Conservation (phyloP, 2,329 filamentous ascomycete species). For the Cladosporium sp. region DNA sequence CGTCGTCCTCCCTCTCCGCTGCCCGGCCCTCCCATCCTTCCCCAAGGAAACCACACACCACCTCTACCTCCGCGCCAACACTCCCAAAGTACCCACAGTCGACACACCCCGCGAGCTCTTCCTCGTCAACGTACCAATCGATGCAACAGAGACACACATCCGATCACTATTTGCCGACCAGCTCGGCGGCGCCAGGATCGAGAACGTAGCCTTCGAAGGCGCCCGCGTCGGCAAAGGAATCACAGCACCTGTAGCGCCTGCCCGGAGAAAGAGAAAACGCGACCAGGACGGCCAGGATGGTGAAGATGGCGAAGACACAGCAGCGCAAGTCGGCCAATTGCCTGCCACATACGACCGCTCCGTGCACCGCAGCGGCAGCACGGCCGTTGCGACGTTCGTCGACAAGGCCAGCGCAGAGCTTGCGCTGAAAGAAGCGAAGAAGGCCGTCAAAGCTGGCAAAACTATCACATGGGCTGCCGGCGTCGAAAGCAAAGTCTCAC, state of each 20-base stretch:
- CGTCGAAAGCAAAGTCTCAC: conserved; percentile 58
- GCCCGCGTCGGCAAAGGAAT: conserved; percentile 51
- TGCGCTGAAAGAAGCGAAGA: conserved; percentile 74
- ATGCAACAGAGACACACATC: conserved; percentile 77
- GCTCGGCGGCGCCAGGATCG: conserved; percentile 76
- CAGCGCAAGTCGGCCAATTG: conserved; percentile 53
- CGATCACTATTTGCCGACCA: conserved; percentile 73
- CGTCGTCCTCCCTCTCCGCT: conserved; percentile 66
- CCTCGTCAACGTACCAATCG: conserved; percentile 83
- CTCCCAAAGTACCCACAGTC: conserved; percentile 73
- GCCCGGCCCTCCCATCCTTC: conserved; percentile 65
- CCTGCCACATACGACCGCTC: conserved; percentile 73
- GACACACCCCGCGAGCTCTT: conserved; percentile 81
- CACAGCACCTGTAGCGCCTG: conserved; percentile 38
- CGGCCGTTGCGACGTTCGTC: conserved; percentile 79
- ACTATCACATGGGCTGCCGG: conserved; percentile 69
- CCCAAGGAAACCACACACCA: conserved; percentile 70
- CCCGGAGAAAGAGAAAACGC: conserved; percentile 60
- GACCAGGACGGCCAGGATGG: conserved; percentile 42
- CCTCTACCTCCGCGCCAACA: conserved; percentile 82
- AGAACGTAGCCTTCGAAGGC: conserved; percentile 73
- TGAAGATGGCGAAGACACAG: conserved; percentile 25
- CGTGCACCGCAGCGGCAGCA: conserved; percentile 72
- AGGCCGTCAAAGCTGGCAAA: conserved; percentile 55
- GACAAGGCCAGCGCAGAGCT: conserved; percentile 77